These are phyloP conservation scores for Coniferiporia weirii DNA, from an alignment of 1,284 basidiomycete genomes.

Conservation along the genomic window DNA sequence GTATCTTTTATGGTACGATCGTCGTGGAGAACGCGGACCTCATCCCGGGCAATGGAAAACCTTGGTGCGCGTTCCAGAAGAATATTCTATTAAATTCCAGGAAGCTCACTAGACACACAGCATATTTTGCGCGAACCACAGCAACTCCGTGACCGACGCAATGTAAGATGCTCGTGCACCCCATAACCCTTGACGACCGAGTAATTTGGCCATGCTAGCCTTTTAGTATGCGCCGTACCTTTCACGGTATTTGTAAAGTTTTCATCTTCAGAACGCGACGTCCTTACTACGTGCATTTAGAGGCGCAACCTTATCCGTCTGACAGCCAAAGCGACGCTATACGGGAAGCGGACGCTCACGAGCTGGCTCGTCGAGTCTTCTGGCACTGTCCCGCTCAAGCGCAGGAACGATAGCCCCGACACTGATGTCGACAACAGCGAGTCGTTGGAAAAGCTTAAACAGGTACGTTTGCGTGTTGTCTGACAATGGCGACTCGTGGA, in stretches of 20 bases:
- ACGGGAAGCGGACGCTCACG: slow-evolving; percentile 75
- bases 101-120: slow-evolving; percentile 31
- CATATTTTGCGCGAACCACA: slow-evolving; percentile 75
- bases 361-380: slow-evolving; percentile 85
- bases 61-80: slow-evolving; percentile 48
- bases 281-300: slow-evolving; percentile 26
- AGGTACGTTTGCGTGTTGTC: slow-evolving; percentile 37
- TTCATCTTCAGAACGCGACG: neutral
- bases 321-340: slow-evolving; percentile 82
- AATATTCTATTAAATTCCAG: slow-evolving; percentile 18
- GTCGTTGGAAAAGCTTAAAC: slow-evolving; percentile 61
- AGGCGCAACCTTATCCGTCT: slow-evolving; percentile 72
- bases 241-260: slow-evolving; percentile 34
- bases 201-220: slow-evolving; percentile 32
- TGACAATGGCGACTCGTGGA: neutral
- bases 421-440: slow-evolving; percentile 57
- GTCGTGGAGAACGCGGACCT: slow-evolving; percentile 75
- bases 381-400: slow-evolving; percentile 76
- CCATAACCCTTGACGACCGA: neutral
- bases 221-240: slow-evolving; percentile 68
- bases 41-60: slow-evolving; percentile 64
- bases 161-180: slow-evolving; percentile 42
- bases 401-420: slow-evolving; percentile 62
- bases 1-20: slow-evolving; percentile 83
- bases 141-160: slow-evolving; percentile 81